Evolutionary conservation across 768 basidiomycete species (phyloP).

Genomic region (Kwoniella bestiolae): DNA sequence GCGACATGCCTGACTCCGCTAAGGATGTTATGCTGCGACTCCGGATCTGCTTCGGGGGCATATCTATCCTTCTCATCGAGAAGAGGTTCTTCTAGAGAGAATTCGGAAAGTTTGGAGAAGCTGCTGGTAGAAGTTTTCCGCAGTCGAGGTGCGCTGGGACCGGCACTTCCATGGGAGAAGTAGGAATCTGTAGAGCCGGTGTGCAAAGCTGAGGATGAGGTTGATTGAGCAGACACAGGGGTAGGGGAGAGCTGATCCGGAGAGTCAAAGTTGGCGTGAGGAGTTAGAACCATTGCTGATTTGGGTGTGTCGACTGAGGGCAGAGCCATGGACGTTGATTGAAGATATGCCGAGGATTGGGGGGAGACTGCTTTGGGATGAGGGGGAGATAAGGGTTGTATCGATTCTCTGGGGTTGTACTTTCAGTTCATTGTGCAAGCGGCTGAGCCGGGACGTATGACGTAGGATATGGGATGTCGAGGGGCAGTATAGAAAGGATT

Average conservation of each 20-base stretch:
- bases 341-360: no score
- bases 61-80: constrained; percentile 25
- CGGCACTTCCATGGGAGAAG: constrained; percentile 12
- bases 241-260: constrained; percentile 25
- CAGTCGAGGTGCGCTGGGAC: constrained; percentile 32
- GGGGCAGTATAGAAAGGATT: no score
- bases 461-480: neutral
- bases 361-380: neutral
- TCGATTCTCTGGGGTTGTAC: neutral
- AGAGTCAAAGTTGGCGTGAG: constrained; percentile 17
- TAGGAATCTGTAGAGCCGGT: constrained; percentile 13
- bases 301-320: neutral
- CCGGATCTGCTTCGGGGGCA: constrained; percentile 22
- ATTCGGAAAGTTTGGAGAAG: constrained; percentile 50
- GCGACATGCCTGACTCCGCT: constrained; percentile 46
- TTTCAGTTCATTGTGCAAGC: neutral
- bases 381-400: no score
- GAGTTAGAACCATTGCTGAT: constrained; percentile 27
- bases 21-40: constrained; percentile 17
- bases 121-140: constrained; percentile 42
- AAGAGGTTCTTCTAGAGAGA: constrained; percentile 37
- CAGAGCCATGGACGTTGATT: neutral
- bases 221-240: constrained; percentile 5
- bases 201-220: neutral
- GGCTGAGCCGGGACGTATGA: neutral